Evolutionary conservation across 139 green algal genomes (phyloP).

Genomic region (Gonium pectorale): DNA sequence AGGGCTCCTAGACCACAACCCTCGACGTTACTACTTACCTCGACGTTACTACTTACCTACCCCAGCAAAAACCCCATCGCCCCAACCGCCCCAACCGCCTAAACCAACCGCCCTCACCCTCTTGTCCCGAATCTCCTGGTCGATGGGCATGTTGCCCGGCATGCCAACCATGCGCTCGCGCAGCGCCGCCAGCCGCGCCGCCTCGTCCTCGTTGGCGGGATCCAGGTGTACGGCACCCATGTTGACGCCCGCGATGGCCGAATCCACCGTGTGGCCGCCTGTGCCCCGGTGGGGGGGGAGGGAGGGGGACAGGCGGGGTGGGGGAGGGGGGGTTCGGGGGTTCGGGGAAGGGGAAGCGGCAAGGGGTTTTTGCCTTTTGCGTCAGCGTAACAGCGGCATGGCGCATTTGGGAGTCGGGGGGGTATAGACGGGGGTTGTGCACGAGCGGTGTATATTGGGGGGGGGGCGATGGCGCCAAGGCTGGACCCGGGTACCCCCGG

Average conservation of each 20-base stretch:
- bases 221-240: background rate
- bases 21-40: too few species aligned
- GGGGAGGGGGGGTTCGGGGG: background rate
- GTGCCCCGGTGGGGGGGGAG: background rate
- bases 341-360: too few species aligned
- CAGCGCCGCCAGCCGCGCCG: background rate
- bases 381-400: too few species aligned
- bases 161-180: slow-evolving; percentile 26
- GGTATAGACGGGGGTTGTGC: too few species aligned
- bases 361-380: too few species aligned
- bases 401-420: too few species aligned
- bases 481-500: too few species aligned
- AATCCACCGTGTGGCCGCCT: background rate
- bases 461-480: too few species aligned
- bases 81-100: background rate
- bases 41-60: too few species aligned
- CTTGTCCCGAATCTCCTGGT: slow-evolving; percentile 29
- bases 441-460: too few species aligned
- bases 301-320: background rate
- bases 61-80: too few species aligned
- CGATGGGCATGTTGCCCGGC: slow-evolving; percentile 43
- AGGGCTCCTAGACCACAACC: too few species aligned
- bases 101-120: slow-evolving; percentile 3
- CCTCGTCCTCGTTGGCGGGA: background rate
- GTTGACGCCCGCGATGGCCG: background rate